These are phyloP conservation scores for Silene vulgaris DNA, from an alignment of 179 eudicot species.

Conservation along the genomic window DNA sequence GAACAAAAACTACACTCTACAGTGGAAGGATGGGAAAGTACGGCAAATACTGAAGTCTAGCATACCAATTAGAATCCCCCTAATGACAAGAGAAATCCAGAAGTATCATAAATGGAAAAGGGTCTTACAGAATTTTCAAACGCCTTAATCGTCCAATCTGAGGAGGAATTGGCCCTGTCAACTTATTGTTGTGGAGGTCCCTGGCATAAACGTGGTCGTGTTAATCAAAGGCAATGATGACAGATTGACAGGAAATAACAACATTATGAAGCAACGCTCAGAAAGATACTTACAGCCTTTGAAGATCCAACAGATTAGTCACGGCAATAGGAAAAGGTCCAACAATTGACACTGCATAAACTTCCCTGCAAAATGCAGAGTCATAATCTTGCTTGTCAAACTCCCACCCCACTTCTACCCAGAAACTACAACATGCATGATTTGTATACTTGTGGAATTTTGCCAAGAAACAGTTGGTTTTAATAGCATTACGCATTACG, in stretches of 20 bases:
- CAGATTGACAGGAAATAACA: neutral
- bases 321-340: conserved; percentile 99
- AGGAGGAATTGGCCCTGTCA: conserved; percentile 95
- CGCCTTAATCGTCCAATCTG: conserved; percentile 93
- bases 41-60: neutral
- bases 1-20: neutral
- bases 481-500: no score
- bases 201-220: conserved; percentile 33
- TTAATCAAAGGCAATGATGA: conserved; percentile 3
- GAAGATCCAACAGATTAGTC: conserved; percentile 89
- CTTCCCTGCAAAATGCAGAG: conserved; percentile 57
- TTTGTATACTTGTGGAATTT: no score
- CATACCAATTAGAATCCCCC: neutral
- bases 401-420: neutral
- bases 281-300: conserved; percentile 69
- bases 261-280: neutral
- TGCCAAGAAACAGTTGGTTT: no score
- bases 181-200: conserved; percentile 94
- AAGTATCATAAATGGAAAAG: conserved; percentile 11
- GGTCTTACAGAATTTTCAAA: conserved; percentile 68
- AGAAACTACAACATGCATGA: neutral
- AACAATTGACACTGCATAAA: conserved; percentile 94
- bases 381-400: neutral
- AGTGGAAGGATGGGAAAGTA: no score
- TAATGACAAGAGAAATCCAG: neutral